Evolutionary conservation across 1,284 basidiomycete genomes (phyloP), one percentile per base, ranked within the genome.

Genomic region (Serendipita sp.): DNA sequence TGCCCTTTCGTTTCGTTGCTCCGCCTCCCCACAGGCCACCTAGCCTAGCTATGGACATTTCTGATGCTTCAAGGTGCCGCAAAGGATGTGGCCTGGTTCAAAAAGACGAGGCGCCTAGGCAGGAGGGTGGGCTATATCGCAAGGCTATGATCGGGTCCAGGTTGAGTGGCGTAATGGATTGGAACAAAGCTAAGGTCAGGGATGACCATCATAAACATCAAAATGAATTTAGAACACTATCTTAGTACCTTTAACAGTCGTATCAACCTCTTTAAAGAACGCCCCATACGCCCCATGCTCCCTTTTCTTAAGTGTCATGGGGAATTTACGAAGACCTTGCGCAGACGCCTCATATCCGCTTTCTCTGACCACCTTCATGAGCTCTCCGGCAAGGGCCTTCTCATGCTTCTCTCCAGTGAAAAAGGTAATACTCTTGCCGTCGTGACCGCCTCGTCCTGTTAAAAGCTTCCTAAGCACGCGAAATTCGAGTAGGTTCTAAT

Each of bases 231-330:
- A 8, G 12, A 42, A 69, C 71, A 67, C 64, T 70, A 58, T 58
- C 32, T 58, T 58, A 29, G 53, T 58, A n/a, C 53, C 53, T 32
- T 58, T 58, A 10, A 58, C 74, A 3, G 71, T 65, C 1, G 74
- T 74, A 38, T 68, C 68, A 61, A 78, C 77, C 65, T 72, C 53
- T 32, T 58, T 73, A 72, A 73, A 78, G 68, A 74, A 76, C 4
- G 74, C 74, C 22, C 88, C 88, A 67, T 90, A 91, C 60, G 81
- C 86, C 60, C 86, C 76, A 68, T 93, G 91, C 64, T 87, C 84
- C 79, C 89, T 94, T 79, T 97, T 97, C 79, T 96, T 96, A 77
- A 98, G 94, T 60, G 93, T 90, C 79, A 93, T 91, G 41, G 94
- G 93, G 80, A 98, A 98, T 71, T 87, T 87, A 69, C 86, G 83